Conservation (phyloP, 257 asterid genomes). For the Lavandula angustifolia region DNA sequence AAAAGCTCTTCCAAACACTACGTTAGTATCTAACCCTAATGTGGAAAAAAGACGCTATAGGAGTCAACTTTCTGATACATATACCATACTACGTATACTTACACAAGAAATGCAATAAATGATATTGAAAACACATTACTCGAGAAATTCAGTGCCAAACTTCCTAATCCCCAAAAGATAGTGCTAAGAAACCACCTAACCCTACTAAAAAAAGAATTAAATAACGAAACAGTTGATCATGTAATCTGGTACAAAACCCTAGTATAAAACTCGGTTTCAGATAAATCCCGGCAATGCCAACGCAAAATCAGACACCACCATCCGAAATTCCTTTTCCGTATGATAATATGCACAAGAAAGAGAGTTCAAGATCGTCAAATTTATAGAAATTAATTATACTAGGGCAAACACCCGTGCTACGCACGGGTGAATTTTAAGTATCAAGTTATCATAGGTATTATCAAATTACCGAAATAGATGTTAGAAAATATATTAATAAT, state of each 20-base stretch:
- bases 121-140: conserved; percentile 13
- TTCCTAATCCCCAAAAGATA: conserved; percentile 15
- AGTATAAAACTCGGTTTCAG: conserved; percentile 29
- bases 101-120: neutral
- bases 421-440: no score
- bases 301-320: conserved; percentile 30
- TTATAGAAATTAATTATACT: neutral
- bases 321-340: conserved; percentile 1
- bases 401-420: no score
- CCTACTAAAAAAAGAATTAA: conserved; percentile 16
- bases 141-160: conserved; percentile 18
- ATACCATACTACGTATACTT: conserved; percentile 10
- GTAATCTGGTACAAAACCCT: conserved; percentile 46
- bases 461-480: no score
- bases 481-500: no score
- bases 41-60: conserved; percentile 21
- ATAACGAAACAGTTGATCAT: conserved; percentile 34
- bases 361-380: conserved; percentile 38
- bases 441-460: no score
- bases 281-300: conserved; percentile 37
- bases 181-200: conserved; percentile 13
- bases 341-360: neutral
- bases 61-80: conserved; percentile 16
- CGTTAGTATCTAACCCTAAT: conserved; percentile 35
- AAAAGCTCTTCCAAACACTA: no score